These are phyloP conservation scores for Penicillium bovifimosum DNA, from an alignment of 495 filamentous ascomycete genomes.

Conservation along the genomic window DNA sequence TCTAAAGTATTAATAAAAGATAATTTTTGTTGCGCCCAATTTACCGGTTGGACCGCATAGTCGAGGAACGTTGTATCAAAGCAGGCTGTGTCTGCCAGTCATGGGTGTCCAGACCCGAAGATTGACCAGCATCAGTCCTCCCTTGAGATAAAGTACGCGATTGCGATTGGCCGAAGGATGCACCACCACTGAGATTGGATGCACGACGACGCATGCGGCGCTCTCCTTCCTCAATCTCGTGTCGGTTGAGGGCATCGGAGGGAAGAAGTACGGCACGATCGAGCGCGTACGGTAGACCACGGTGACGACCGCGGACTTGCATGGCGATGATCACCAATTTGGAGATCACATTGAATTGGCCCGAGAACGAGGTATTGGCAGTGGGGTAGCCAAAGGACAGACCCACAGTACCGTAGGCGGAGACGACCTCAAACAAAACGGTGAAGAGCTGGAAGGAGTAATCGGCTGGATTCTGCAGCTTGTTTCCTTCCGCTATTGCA, in stretches of 20 bases:
- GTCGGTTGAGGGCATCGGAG: conserved; percentile 65
- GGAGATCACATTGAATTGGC: conserved; percentile 70
- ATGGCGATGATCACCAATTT: conserved; percentile 91
- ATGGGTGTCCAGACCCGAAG: conserved; percentile 27
- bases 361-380: conserved; percentile 71
- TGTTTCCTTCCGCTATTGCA: conserved; percentile 69
- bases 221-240: conserved; percentile 58
- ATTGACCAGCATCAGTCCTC: conserved; percentile 18
- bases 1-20: background rate
- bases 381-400: conserved; percentile 75
- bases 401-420: conserved; percentile 92
- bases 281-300: conserved; percentile 85
- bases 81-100: conserved; percentile 16
- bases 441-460: conserved; percentile 71
- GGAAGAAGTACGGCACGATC: conserved; percentile 87
- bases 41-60: conserved; percentile 23
- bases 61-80: conserved; percentile 26
- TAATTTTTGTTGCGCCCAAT: background rate
- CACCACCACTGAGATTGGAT: conserved; percentile 47
- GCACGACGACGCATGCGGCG: conserved; percentile 48
- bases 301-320: conserved; percentile 87
- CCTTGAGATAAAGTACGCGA: conserved; percentile 24
- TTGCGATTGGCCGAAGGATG: conserved; percentile 23
- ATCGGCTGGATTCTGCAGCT: conserved; percentile 50
- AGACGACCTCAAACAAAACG: conserved; percentile 85